These are phyloP conservation scores for Pseudogymnoascus sp. DNA, from an alignment of 2,329 filamentous ascomycete genomes.

Conservation along the genomic window DNA sequence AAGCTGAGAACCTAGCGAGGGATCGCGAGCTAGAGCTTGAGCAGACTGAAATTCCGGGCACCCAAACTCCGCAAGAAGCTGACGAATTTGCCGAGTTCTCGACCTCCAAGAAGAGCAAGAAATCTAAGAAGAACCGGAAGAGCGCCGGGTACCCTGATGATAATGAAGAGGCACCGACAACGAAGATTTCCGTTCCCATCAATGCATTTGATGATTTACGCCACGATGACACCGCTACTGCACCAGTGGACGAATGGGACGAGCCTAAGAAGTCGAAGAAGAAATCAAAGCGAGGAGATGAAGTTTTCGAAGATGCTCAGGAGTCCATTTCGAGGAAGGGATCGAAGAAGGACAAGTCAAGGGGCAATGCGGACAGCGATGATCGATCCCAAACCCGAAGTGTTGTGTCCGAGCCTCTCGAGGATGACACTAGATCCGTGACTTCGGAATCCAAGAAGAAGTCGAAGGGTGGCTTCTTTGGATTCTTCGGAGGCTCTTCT, in stretches of 20 bases:
- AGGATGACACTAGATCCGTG: constrained; percentile 37
- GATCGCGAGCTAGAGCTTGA: not conserved
- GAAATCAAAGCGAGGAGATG: constrained; percentile 29
- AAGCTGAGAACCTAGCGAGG: not conserved
- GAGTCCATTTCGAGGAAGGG: constrained; percentile 28
- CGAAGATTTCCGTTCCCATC: constrained; percentile 26
- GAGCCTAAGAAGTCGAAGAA: constrained; percentile 30
- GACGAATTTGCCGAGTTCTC: constrained; percentile 22
- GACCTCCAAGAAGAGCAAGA: constrained; percentile 19
- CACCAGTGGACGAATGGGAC: constrained; percentile 29
- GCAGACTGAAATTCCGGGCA: not conserved
- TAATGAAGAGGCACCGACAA: constrained; percentile 13
- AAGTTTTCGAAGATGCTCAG: constrained; percentile 31
- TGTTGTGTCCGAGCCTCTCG: not conserved
- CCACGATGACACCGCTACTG: constrained; percentile 18
- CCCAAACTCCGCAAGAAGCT: not conserved
- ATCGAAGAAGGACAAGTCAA: constrained; percentile 2
- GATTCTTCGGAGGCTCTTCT: constrained; percentile 33
- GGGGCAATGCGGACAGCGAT: constrained; percentile 29
- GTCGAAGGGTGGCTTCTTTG: constrained; percentile 37
- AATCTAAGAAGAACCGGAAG: constrained; percentile 13
- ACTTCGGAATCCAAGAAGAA: constrained; percentile 35
- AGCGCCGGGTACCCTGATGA: not conserved
- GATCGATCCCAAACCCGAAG: constrained; percentile 7
- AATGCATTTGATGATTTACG: constrained; percentile 26